phyloP scores from a whole-genome alignment of 2,329 filamentous ascomycete species.

The Cladobotryum protrusum region DNA sequence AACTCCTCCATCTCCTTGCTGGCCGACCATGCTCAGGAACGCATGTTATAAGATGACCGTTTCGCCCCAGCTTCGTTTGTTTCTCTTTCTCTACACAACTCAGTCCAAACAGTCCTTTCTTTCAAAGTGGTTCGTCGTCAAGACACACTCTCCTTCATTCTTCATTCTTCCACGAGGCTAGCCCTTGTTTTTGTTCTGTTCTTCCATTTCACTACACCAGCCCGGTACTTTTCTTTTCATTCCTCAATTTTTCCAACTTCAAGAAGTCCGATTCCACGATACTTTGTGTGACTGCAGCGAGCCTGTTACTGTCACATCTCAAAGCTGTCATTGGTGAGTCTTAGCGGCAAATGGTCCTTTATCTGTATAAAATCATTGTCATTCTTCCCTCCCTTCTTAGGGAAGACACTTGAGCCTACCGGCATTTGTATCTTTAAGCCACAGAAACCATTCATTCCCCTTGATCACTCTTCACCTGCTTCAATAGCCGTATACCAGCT shows the following conservation, averaged over 20 bases:
- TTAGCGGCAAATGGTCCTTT: not conserved
- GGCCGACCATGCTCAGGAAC: slow-evolving; percentile 7
- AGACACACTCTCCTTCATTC: slow-evolving; percentile 23
- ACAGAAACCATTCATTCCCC: not conserved
- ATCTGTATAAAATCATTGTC: not conserved
- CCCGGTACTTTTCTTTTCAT: slow-evolving; percentile 10
- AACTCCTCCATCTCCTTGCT: not conserved
- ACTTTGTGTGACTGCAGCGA: slow-evolving; percentile 8
- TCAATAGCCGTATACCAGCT: not conserved
- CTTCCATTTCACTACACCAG: slow-evolving; percentile 4
- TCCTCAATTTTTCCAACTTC: slow-evolving; percentile 18
- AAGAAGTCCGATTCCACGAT: slow-evolving; percentile 12
- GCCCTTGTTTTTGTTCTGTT: slow-evolving; percentile 26
- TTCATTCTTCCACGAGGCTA: slow-evolving; percentile 25
- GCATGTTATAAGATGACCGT: slow-evolving; percentile 9
- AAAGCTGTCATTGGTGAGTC: slow-evolving; percentile 7
- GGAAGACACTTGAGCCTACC: too few species aligned
- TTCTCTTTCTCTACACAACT: slow-evolving; percentile 7
- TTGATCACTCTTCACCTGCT: not conserved
- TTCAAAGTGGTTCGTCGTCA: slow-evolving; percentile 22
- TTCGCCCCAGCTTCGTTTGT: slow-evolving; percentile 8
- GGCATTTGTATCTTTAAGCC: not conserved
- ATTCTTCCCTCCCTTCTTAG: not conserved
- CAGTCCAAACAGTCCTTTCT: slow-evolving; percentile 15
- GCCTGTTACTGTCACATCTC: slow-evolving; percentile 3